Evolutionary conservation across 345 rosid species (phyloP), one percentile per base, ranked within the genome.

Genomic region (Acer saccharum): DNA sequence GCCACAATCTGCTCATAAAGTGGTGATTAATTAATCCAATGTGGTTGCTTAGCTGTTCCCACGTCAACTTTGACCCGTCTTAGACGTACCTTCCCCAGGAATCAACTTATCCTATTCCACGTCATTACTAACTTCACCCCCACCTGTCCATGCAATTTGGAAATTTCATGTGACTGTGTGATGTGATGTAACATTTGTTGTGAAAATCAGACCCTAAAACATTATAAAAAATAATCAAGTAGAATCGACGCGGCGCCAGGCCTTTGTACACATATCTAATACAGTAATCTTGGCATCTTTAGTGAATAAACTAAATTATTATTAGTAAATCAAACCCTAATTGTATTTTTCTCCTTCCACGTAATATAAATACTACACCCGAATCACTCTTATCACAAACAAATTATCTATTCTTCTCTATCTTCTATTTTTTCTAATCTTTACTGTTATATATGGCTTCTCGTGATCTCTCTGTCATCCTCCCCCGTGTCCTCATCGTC

Each of bases 401-500:
- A 68, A 60, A 23, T 32, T 17, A 41, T 35, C 57, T 1, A 17
- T 0, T 14, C 2, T 9, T 16, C 17, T 27, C 60, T 3, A 14
- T 7, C 6, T 3, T 60, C 46, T 6, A 54, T 8, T 10, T 43
- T 43, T 46, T 64, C 66, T 10, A 10, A 64, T 25, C 41, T 29
- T 6, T 0, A 10, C 7, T 16, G 39, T 18, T 35, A 35, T 35
- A 35, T 46, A 87, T 87, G 89, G 83, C 85, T 71, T 81, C 85
- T 58, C 69, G 48, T 21, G 92, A 83, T 81, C 95, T 92, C 71
- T 88, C 97, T 13, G 81, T 71, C 65, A 79, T 88, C 81, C 97
- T 92, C 69, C 97, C 98, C 41, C 92, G 98, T 4, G 97, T 92
- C 55, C 90, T 94, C 60, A 88, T 94, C 61, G 98, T 94, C 83